Base-by-base conservation (phyloP, 169 alveolate genomes). In the Babesia ovis region DNA sequence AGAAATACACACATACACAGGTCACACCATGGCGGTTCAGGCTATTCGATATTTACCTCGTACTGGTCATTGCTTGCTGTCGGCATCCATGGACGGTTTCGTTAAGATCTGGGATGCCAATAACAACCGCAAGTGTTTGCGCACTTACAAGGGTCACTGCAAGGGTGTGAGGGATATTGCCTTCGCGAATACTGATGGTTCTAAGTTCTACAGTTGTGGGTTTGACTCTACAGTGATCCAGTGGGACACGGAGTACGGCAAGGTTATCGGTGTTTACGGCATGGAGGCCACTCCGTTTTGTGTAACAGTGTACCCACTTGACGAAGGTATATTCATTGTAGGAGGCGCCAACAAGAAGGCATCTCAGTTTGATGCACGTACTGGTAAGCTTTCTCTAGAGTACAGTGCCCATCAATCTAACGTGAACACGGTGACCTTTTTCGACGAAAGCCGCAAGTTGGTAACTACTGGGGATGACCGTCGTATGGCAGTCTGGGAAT, bases 231-330 rank as follows among this genome's bases (percentile, higher is more conserved):
- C 90, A 37, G 90, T 94, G 4, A 85, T 93, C 48, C 91, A 86
- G 62, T 97, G 99, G 99, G 99, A 97, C 82, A 95, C 98, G 2
- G 99, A 97, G 89, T 95, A 97, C 58, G 99, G 99, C 3, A 95
- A 96, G 91, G 94, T 94, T 12, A 85, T 91, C 48, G 87, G 96
- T 70, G 92, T 94, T 27, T 93, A 92, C 71, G 84, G 85, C 43
- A 91, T 92, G 57, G 93, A 93, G 55, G 94, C 93, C 64, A 92
- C 96, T 5, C 99, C 99, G 29, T 95, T 93, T 83, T 93, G 98
- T 62, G 92, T 96, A 32, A 90, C 95, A 58, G 90, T 94, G 43
- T 91, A 95, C 83, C 98, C 97, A n/a, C 73, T 62, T 4, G 95
- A 93, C 55, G 94, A 92, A 55, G 93, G 91, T 31, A 85, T 94